Base-by-base conservation (phyloP, 1,284 basidiomycete genomes). In the Apiotrichum domesticum region DNA sequence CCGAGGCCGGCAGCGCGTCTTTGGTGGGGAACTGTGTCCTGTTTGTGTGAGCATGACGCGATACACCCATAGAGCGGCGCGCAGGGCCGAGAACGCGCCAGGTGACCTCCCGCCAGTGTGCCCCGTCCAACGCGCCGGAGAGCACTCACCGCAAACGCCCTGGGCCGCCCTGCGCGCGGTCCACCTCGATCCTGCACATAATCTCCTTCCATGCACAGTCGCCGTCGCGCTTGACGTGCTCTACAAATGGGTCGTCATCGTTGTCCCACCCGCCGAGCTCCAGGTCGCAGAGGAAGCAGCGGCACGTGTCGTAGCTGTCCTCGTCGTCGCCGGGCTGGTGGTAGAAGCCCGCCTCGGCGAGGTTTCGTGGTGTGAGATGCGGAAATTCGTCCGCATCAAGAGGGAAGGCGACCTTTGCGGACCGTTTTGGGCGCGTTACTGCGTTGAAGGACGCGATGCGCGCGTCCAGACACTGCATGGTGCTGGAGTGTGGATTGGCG, bases 291-390 rank as follows among this genome's bases (percentile, higher is more conserved):
- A 85, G 72, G 68, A 85, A 90, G 71, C 90, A 93, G 5, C 80
- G 80, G 32, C 70, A 72, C 11, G 66, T 68, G 57, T 76, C 73
- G 46, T 63, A 51, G 34, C 43, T 35, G 14, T 54, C 51, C 9
- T 15, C 35, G 33, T 55, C 50, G 21, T 44, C 37, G 42, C 63
- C 65, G 1, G 71, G 70, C 1, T 59, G 56, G 55, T 81, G 89
- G 78, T 83, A 90, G 77, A 92, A 93, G 11, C 90, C 90, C 3
- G 90, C 90, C 60, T 86, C 83, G 2, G 90, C 86, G 33, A 93
- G 82, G 4, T 81, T 78, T 49, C 80, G 74, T 1, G 90, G 84
- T 46, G 82, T 90, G 46, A 90, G 85, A 57, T 77, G 74, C 1
- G 77, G 76, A 55, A 73, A 65, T 2, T 64, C 63, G 0, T 60